Evolutionary conservation across 768 basidiomycete species (phyloP).

Genomic region (Dioszegia hungarica): DNA sequence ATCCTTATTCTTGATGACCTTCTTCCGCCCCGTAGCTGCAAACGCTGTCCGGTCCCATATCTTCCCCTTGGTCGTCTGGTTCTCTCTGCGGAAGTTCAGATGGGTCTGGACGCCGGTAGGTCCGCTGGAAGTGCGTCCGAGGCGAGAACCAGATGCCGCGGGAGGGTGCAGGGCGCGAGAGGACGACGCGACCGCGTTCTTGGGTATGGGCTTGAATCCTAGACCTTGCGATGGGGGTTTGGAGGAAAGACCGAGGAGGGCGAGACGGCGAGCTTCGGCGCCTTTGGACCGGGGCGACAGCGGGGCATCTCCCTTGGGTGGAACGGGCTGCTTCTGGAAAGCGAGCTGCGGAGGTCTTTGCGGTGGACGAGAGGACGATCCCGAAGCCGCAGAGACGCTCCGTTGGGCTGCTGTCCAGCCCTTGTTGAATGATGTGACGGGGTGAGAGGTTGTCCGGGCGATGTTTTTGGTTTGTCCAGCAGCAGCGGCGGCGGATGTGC

Average conservation of each 20-base stretch:
- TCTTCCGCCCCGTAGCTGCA: slow-evolving; percentile 65
- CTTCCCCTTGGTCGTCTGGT: slow-evolving; percentile 54
- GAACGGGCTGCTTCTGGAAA: neutral
- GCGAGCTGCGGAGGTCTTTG: neutral
- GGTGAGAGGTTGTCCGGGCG: neutral
- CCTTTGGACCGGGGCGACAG: neutral
- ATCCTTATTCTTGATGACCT: slow-evolving; percentile 53
- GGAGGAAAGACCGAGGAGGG: neutral
- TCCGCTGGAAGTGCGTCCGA: slow-evolving; percentile 11
- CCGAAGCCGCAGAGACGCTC: slow-evolving; percentile 1
- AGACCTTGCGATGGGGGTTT: slow-evolving; percentile 13
- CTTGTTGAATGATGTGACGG: slow-evolving; percentile 3
- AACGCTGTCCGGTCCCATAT: slow-evolving; percentile 86
- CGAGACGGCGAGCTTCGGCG: neutral
- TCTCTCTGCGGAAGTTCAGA: slow-evolving; percentile 38
- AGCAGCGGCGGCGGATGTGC: neutral
- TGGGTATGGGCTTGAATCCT: slow-evolving; percentile 10
- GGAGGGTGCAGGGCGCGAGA: neutral
- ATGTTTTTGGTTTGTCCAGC: neutral
- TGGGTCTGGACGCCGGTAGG: slow-evolving; percentile 34
- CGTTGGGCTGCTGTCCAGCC: slow-evolving; percentile 24
- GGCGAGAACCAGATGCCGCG: slow-evolving; percentile 16
- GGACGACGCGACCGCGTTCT: slow-evolving; percentile 3
- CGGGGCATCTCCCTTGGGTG: neutral
- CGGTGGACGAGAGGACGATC: neutral